Conservation (phyloP, 2,329 filamentous ascomycete species). For the Colletotrichum incanum region DNA sequence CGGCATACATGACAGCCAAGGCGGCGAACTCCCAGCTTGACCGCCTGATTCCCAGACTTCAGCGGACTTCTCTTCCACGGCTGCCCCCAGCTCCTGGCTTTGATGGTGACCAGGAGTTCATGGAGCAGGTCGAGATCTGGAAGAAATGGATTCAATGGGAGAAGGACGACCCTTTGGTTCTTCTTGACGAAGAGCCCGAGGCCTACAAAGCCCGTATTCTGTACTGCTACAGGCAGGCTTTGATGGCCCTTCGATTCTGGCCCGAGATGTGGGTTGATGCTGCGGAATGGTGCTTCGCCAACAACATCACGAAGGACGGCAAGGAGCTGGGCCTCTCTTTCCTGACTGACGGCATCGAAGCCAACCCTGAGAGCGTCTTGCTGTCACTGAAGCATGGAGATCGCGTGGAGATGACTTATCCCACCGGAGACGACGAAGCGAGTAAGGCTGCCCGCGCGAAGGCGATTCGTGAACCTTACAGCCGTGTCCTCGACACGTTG, state of each 20-base stretch:
- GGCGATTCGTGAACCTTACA: conserved; percentile 86
- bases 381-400: conserved; percentile 92
- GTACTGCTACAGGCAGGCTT: conserved; percentile 92
- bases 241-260: conserved; percentile 95
- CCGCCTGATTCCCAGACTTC: conserved; percentile 84
- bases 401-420: conserved; percentile 84
- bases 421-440: conserved; percentile 83
- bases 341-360: conserved; percentile 84
- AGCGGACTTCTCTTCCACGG: conserved; percentile 83
- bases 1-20: conserved; percentile 95
- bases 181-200: conserved; percentile 85
- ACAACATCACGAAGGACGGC: conserved; percentile 76
- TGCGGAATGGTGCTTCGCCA: conserved; percentile 91
- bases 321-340: conserved; percentile 79
- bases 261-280: conserved; percentile 97
- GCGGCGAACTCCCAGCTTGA: conserved; percentile 92
- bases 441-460: conserved; percentile 82
- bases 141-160: conserved; percentile 97
- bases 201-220: conserved; percentile 85
- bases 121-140: conserved; percentile 89
- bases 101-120: conserved; percentile 88
- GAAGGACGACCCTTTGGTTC: conserved; percentile 89
- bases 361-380: conserved; percentile 94
- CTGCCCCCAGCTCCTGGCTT: conserved; percentile 89
- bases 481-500: conserved; percentile 86